Percentiles rank a stretch among this genome's conserved stretches.
These are phyloP conservation scores for Colletotrichum chrysophilum DNA, from an alignment of 2,329 filamentous ascomycete genomes.

Conservation along the genomic window DNA sequence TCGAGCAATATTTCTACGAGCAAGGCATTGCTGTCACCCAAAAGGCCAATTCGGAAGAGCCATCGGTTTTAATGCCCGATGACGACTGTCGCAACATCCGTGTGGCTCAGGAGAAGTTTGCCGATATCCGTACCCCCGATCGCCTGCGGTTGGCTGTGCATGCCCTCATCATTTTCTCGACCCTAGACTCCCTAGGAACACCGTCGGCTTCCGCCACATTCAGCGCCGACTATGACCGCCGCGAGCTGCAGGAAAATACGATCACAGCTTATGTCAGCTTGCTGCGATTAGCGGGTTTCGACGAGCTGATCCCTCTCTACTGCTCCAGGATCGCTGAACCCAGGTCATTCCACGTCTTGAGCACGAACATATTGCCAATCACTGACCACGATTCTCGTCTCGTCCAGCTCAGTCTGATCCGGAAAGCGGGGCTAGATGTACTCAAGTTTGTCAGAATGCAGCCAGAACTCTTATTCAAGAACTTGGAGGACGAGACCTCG, in stretches of 20 bases:
- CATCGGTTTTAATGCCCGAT: constrained; percentile 32
- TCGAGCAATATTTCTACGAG: constrained; percentile 62
- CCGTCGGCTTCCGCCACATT: constrained; percentile 37
- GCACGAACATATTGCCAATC: constrained; percentile 77
- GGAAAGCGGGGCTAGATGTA: constrained; percentile 74
- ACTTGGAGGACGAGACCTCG: constrained; percentile 41
- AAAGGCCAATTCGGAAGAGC: constrained; percentile 38
- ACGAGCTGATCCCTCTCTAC: constrained; percentile 85
- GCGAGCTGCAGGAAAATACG: constrained; percentile 71
- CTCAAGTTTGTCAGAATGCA: constrained; percentile 76
- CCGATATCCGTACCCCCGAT: constrained; percentile 63
- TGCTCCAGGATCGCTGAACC: constrained; percentile 75
- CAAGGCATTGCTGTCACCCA: constrained; percentile 60
- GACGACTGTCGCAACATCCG: constrained; percentile 29
- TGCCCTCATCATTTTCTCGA: constrained; percentile 66
- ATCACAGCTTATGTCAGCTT: constrained; percentile 83
- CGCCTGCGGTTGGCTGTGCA: constrained; percentile 74
- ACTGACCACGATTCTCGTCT: constrained; percentile 68
- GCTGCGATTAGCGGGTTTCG: constrained; percentile 73
- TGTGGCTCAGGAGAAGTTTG: constrained; percentile 51
- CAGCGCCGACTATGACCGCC: constrained; percentile 34
- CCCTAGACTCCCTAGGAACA: constrained; percentile 65
- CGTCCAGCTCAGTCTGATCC: constrained; percentile 75
- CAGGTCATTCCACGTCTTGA: constrained; percentile 73
- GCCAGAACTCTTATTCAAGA: constrained; percentile 55